Percentiles rank a stretch among this genome's conserved stretches.
Evolutionary conservation across 2,329 filamentous ascomycete species (phyloP).

Genomic region (Arthrinium puccinioides): DNA sequence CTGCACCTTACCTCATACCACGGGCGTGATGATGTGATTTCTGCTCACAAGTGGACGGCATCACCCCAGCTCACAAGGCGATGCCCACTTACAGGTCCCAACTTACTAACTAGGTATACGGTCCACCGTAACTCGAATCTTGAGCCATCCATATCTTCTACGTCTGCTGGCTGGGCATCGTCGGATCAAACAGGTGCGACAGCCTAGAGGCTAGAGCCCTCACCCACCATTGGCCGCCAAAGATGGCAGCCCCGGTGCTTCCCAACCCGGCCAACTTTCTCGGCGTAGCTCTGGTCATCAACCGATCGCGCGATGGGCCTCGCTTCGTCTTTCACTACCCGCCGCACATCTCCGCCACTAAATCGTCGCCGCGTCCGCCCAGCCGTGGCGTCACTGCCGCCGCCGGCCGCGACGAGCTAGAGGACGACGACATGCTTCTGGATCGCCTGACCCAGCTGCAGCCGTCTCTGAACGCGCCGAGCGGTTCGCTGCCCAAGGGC

Average conservation of each 20-base stretch:
- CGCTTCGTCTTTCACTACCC: conserved; percentile 85
- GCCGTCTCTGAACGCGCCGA: conserved; percentile 16
- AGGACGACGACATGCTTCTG: conserved; percentile 45
- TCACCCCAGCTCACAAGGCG: too few relatives aligned
- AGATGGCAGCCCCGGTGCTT: conserved; percentile 35
- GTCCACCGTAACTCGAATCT: too few relatives aligned
- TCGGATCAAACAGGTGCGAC: too few relatives aligned
- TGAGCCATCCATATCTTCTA: too few relatives aligned
- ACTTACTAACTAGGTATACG: too few relatives aligned
- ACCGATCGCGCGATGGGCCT: conserved; percentile 69
- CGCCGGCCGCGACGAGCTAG: conserved; percentile 25
- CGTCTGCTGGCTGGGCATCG: too few relatives aligned
- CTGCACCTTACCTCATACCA: too few relatives aligned
- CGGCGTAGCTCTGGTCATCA: conserved; percentile 67
- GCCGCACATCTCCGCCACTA: conserved; percentile 42
- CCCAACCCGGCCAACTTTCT: conserved; percentile 52
- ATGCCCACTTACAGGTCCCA: too few relatives aligned
- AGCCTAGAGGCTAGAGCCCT: too few relatives aligned
- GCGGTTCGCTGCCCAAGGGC: conserved; percentile 23
- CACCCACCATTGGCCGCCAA: neutral
- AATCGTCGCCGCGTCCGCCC: conserved; percentile 18
- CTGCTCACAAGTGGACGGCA: too few relatives aligned
- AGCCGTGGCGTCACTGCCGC: conserved; percentile 20
- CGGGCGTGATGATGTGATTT: too few relatives aligned
- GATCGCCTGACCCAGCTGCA: conserved; percentile 34